Conservation (phyloP, 805 yeast genomes). For the Wickerhamiella occidentalis region DNA sequence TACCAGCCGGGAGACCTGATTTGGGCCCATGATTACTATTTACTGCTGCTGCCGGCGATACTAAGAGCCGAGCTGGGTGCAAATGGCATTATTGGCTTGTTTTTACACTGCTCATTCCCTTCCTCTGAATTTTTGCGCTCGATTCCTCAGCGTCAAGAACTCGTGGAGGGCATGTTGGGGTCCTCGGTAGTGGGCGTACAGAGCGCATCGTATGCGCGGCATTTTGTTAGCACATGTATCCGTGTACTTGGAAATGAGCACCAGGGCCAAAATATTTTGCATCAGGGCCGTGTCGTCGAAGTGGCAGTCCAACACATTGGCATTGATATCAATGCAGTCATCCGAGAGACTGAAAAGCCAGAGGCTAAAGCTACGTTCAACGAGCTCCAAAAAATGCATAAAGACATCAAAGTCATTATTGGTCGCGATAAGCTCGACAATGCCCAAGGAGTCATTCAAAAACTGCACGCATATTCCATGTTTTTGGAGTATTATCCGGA, state of each 20-base stretch:
- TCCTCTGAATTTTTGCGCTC: conserved; percentile 88
- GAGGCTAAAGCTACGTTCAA: conserved; percentile 39
- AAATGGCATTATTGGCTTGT: conserved; percentile 62
- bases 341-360: conserved; percentile 44
- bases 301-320: conserved; percentile 81
- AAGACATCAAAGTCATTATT: conserved; percentile 55
- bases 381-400: conserved; percentile 41
- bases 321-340: conserved; percentile 60
- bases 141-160: conserved; percentile 64
- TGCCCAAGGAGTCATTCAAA: conserved; percentile 89
- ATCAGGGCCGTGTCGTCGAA: conserved; percentile 65
- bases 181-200: conserved; percentile 81
- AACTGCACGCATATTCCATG: conserved; percentile 79
- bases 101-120: conserved; percentile 87
- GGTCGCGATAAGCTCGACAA: conserved; percentile 90
- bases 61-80: conserved; percentile 59
- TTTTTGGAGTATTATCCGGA: conserved; percentile 86
- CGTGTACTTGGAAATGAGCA: conserved; percentile 72
- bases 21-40: conserved; percentile 86
- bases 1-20: conserved; percentile 83
- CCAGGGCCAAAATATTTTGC: conserved; percentile 37
- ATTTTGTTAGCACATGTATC: conserved; percentile 81
- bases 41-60: conserved; percentile 70
- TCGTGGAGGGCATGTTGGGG: conserved; percentile 86
- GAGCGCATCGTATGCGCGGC: conserved; percentile 73